Evolutionary conservation across 805 yeast genomes (phyloP), one percentile per base, ranked within the genome.

Genomic region (Ogataea glucozyma): DNA sequence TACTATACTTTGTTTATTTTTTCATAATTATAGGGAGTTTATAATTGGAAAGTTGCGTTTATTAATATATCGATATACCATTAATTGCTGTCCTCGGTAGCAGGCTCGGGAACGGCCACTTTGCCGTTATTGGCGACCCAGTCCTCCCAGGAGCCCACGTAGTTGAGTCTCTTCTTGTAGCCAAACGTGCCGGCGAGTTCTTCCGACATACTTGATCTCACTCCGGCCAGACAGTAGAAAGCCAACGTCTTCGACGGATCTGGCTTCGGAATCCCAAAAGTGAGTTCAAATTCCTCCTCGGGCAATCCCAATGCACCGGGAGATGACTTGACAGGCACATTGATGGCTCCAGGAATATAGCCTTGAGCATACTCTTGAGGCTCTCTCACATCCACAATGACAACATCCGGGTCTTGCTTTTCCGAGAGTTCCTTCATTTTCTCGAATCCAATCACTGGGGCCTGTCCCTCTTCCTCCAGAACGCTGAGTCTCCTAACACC

Each of bases 211-310:
- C 88, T 75, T 18, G 95, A 84, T 71, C 99, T 81, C 35, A 89
- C 85, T 43, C 99, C 99, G 7, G 86, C 96, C 37, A 85, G 78
- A 67, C 99, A 91, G 69, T 90, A 90, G 67, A 91, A 90, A 31
- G 91, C 77, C 60, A 91, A 71, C 52, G 87, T 86, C 59, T 85
- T 78, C 38, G 80, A 81, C 36, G 70, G 64, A 6, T 67, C 54
- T 3, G 99, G 99, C 69, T 91, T 91, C 11, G 72, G 73, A 57
- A 89, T 82, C 11, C 95, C 91, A 68, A 90, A 88, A 35, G 78
- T 72, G 26, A 85, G 86, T 56, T 79, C 75, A 58, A 93, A 91
- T 52, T 87, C 96, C 41, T 86, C 95, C 5, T 76, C 74, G 1
- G 82, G 66, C 38, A 91, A 75, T 37, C 87, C 88, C 47, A 91